Percentiles rank a stretch among this genome's conserved stretches.
Evolutionary conservation across 345 rosid genomes (phyloP).

Genomic region (Murraya koenigii): DNA sequence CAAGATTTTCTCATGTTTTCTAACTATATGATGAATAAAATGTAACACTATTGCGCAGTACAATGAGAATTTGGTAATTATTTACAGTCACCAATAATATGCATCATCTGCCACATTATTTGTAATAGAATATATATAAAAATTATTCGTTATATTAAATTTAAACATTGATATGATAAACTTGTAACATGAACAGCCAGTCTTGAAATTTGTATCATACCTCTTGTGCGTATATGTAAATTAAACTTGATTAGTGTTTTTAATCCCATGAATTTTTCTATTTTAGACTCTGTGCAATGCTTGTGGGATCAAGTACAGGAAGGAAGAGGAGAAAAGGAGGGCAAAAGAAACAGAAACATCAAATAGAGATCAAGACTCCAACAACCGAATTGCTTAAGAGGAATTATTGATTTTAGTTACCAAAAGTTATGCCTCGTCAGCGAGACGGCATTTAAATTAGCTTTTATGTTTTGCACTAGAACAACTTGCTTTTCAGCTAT

Average conservation of each 20-base stretch:
- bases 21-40: too few species aligned
- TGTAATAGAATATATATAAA: too few species aligned
- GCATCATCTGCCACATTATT: too few species aligned
- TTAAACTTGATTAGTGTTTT: too few species aligned
- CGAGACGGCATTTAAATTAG: neutral
- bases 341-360: neutral
- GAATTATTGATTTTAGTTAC: neutral
- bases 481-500: neutral
- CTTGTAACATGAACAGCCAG: neutral
- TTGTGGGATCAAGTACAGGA: constrained; percentile 36
- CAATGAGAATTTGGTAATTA: too few species aligned
- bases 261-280: too few species aligned
- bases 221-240: too few species aligned
- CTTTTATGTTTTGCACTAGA: neutral
- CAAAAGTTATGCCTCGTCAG: neutral
- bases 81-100: too few species aligned
- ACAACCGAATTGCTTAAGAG: neutral
- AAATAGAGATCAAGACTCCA: neutral
- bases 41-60: too few species aligned
- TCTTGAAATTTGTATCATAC: too few species aligned
- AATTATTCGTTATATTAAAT: neutral
- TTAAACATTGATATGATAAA: neutral
- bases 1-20: too few species aligned
- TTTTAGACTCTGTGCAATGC: constrained; percentile 39
- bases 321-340: constrained; percentile 22